Conservation (phyloP, 495 filamentous ascomycete genomes). For the Oidiodendron maius region DNA sequence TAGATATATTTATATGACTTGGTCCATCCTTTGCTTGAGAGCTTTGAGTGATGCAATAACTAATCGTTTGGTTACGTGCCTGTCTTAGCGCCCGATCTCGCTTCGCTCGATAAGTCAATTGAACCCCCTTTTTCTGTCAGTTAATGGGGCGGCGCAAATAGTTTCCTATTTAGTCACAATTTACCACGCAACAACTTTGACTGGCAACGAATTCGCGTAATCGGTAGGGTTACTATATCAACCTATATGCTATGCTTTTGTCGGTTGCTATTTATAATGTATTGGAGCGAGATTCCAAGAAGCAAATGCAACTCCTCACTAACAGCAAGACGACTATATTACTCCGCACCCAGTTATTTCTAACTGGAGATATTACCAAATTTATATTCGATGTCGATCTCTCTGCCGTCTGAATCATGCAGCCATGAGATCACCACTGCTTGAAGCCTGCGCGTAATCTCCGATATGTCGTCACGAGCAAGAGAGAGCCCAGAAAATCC, state of each 20-base stretch:
- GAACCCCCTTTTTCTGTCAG: conserved; percentile 4
- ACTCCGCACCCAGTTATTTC: neutral
- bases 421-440: conserved; percentile 11
- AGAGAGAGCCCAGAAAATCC: conserved; percentile 8
- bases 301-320: neutral
- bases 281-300: conserved; percentile 2
- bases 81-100: neutral
- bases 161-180: too few species aligned
- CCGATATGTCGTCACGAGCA: conserved; percentile 1
- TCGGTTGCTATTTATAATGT: too few species aligned
- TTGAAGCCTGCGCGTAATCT: conserved; percentile 3
- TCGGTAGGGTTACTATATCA: too few species aligned
- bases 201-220: too few species aligned
- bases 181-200: too few species aligned
- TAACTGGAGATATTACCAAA: conserved; percentile 11
- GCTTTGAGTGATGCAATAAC: too few species aligned
- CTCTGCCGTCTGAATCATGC: neutral
- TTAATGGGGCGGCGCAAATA: too few species aligned
- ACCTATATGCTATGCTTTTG: too few species aligned
- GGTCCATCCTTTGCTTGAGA: neutral
- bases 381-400: conserved; percentile 13
- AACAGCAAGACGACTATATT: neutral
- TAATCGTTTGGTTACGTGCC: too few species aligned
- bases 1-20: neutral
- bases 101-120: neutral